Conservation (phyloP, 78 protist species). For the Guillardia theta region DNA sequence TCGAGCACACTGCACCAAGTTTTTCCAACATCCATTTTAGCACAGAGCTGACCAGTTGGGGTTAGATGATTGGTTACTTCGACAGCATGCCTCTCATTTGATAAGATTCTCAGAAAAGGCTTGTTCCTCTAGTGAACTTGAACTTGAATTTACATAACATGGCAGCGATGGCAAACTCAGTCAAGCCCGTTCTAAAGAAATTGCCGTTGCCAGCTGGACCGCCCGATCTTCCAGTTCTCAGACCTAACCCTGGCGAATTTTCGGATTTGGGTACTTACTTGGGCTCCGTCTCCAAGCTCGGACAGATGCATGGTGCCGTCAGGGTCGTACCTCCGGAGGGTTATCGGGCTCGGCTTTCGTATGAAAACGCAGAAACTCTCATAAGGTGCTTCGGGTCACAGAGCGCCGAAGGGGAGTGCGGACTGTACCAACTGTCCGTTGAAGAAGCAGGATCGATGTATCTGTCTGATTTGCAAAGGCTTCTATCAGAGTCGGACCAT, state of each 20-base stretch:
- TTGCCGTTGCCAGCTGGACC: background rate
- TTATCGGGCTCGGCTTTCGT: background rate
- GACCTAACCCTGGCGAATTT: background rate
- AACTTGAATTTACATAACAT: no score
- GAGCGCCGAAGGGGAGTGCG: background rate
- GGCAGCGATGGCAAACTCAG: no score
- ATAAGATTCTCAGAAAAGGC: no score
- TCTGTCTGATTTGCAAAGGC: background rate
- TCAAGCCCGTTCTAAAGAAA: no score
- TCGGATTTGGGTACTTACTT: background rate
- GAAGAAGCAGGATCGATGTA: background rate
- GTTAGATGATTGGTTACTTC: no score
- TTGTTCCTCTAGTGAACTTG: no score
- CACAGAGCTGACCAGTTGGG: no score
- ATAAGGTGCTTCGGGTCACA: background rate
- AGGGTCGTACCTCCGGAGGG: background rate
- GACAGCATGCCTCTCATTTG: no score
- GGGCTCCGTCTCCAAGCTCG: background rate
- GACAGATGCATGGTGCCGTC: background rate
- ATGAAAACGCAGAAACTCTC: background rate
- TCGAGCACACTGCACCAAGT: no score
- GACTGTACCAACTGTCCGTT: background rate
- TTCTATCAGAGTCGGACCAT: background rate
- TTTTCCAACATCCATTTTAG: no score
- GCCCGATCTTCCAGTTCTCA: background rate